Evolutionary conservation across 192 early-diverging fungal genomes (phyloP).

Genomic region (Paraglomus occultum): DNA sequence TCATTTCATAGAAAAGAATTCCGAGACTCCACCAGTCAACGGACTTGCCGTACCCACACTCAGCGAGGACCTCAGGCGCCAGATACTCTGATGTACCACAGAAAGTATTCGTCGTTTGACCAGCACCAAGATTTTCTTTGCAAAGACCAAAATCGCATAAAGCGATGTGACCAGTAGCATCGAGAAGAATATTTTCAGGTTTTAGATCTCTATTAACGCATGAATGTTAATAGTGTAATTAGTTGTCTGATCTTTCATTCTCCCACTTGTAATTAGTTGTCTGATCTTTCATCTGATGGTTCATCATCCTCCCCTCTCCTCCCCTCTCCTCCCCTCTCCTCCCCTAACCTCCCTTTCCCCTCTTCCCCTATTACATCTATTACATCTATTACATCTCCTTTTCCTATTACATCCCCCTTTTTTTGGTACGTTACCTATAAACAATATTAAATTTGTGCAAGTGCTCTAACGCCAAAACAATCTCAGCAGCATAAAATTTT

Average conservation of each 20-base stretch:
- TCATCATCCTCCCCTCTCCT: no score
- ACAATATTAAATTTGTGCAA: constrained; percentile 67
- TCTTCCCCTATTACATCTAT: no score
- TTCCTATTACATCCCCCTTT: no score
- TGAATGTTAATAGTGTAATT: no score
- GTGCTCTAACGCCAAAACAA: constrained; percentile 67
- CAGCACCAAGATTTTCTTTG: constrained; percentile 56
- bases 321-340: no score
- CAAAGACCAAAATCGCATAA: constrained; percentile 79
- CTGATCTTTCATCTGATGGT: no score
- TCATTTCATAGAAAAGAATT: constrained; percentile 72
- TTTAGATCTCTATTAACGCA: constrained; percentile 54
- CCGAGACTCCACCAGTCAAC: constrained; percentile 87
- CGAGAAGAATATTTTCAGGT: constrained; percentile 68
- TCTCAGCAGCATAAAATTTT: constrained; percentile 67
- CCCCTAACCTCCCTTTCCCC: no score
- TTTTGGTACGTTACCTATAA: constrained; percentile 42
- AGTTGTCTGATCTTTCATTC: no score
- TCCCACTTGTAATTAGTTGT: no score
- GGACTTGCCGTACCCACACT: constrained; percentile 64
- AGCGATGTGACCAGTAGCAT: constrained; percentile 67
- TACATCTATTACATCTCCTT: no score
- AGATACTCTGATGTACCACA: constrained; percentile 89
- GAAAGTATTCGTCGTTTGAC: constrained; percentile 72
- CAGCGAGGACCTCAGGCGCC: constrained; percentile 81